Conservation (phyloP, 1,139 yeast genomes). For the Suhomyces atakaporum region DNA sequence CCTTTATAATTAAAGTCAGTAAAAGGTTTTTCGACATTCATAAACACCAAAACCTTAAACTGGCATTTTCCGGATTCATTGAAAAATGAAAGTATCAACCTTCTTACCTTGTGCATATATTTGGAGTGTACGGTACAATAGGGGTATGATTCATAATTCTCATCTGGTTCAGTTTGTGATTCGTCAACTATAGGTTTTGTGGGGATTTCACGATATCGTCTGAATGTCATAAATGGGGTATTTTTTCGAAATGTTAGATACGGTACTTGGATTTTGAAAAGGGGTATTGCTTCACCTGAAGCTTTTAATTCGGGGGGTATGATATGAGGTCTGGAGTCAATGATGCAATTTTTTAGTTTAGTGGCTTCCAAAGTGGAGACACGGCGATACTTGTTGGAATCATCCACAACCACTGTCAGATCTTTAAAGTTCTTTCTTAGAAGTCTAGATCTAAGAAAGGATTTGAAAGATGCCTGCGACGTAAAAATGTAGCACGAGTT, state of each 20-base stretch:
- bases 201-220: conserved; percentile 36
- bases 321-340: conserved; percentile 37
- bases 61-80: conserved; percentile 17
- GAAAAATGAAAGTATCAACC: conserved; percentile 34
- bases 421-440: conserved; percentile 26
- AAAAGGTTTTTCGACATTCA: conserved; percentile 41
- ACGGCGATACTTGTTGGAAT: conserved; percentile 24
- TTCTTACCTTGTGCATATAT: conserved; percentile 28
- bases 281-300: conserved; percentile 40
- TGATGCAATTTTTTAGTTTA: conserved; percentile 4
- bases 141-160: conserved; percentile 30
- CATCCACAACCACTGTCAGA: conserved; percentile 27
- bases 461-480: conserved; percentile 29
- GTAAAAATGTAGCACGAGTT: conserved; percentile 34
- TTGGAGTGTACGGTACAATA: conserved; percentile 39
- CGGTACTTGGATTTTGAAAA: conserved; percentile 39
- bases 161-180: conserved; percentile 11
- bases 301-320: conserved; percentile 35
- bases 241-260: conserved; percentile 40
- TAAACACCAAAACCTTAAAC: conserved; percentile 35
- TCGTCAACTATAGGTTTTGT: conserved; percentile 21
- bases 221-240: conserved; percentile 38
- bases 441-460: conserved; percentile 33
- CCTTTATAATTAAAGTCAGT: conserved; percentile 41
- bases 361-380: conserved; percentile 9